phyloP scores from a whole-genome alignment of 2,329 filamentous ascomycete species.

The Penicillium freii region DNA sequence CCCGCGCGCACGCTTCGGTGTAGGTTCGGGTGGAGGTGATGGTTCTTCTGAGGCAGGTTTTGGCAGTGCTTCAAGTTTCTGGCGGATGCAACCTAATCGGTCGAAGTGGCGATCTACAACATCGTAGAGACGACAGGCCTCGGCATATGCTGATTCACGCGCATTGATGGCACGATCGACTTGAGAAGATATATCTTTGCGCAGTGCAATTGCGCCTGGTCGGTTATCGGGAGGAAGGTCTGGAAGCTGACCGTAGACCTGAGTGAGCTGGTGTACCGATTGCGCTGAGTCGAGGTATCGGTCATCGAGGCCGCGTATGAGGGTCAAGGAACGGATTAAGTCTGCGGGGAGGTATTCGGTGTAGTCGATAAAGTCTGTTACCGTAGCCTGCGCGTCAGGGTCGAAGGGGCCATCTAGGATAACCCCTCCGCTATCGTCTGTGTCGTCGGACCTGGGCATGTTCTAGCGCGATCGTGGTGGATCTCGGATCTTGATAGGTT shows the following conservation, averaged over 20 bases:
- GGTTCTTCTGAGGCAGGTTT: slow-evolving; percentile 61
- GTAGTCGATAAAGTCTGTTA: slow-evolving; percentile 67
- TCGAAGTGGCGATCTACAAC: slow-evolving; percentile 58
- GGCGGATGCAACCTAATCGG: slow-evolving; percentile 58
- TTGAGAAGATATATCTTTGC: slow-evolving; percentile 56
- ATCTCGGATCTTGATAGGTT: neutral
- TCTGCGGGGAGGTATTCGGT: slow-evolving; percentile 68
- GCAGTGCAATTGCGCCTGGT: slow-evolving; percentile 53
- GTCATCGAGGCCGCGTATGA: slow-evolving; percentile 54
- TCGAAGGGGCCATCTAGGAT: slow-evolving; percentile 54
- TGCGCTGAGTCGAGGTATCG: slow-evolving; percentile 44
- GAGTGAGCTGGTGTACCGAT: slow-evolving; percentile 44
- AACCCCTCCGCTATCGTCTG: slow-evolving; percentile 44
- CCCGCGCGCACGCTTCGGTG: slow-evolving; percentile 40
- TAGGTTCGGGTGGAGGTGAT: slow-evolving; percentile 47
- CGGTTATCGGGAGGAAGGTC: slow-evolving; percentile 48
- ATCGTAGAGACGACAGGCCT: slow-evolving; percentile 57
- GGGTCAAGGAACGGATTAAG: slow-evolving; percentile 60
- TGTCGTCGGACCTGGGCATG: slow-evolving; percentile 43
- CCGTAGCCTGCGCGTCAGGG: slow-evolving; percentile 63
- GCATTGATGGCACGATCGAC: slow-evolving; percentile 55
- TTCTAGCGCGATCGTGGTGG: neutral
- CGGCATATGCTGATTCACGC: slow-evolving; percentile 56
- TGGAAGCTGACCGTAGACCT: slow-evolving; percentile 50
- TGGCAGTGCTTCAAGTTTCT: slow-evolving; percentile 61